Percentiles rank a stretch among this genome's conserved stretches.
Evolutionary conservation across 345 rosid genomes (phyloP).

Genomic region (Cardamine occulta): DNA sequence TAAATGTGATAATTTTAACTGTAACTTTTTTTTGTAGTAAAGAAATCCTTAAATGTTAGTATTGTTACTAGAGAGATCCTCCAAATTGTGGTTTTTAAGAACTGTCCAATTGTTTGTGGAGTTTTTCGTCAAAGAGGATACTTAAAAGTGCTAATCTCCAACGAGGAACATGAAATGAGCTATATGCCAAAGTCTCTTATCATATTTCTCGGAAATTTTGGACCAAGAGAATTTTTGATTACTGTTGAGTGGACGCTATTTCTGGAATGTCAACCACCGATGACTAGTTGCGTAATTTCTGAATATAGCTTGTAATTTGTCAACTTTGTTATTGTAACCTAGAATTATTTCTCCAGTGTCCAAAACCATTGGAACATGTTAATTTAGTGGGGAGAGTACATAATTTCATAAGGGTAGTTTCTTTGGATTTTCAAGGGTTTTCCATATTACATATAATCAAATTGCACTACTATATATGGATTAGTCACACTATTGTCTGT

Average conservation of each 20-base stretch:
- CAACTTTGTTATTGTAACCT: background rate
- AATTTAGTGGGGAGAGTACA: background rate
- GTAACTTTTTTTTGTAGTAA: background rate
- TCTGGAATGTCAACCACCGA: constrained; percentile 15
- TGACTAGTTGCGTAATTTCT: background rate
- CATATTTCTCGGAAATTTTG: background rate
- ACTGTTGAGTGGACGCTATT: background rate
- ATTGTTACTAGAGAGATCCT: background rate
- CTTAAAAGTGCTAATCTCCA: constrained; percentile 32
- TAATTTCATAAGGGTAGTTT: background rate
- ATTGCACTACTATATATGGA: constrained; percentile 1
- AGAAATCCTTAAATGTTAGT: background rate
- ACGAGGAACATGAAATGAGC: constrained; percentile 16
- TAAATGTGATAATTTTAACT: no score
- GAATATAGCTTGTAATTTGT: background rate
- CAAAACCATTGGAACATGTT: background rate
- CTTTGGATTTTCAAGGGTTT: background rate
- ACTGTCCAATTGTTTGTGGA: constrained; percentile 1
- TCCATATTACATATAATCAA: background rate
- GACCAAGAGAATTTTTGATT: constrained; percentile 6
- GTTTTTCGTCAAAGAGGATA: background rate
- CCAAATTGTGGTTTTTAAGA: background rate
- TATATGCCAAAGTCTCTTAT: constrained; percentile 10
- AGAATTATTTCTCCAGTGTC: background rate
- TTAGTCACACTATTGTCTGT: constrained; percentile 18